phyloP scores from a whole-genome alignment of 495 filamentous ascomycete species.

The Xanthoparmelia taractica region DNA sequence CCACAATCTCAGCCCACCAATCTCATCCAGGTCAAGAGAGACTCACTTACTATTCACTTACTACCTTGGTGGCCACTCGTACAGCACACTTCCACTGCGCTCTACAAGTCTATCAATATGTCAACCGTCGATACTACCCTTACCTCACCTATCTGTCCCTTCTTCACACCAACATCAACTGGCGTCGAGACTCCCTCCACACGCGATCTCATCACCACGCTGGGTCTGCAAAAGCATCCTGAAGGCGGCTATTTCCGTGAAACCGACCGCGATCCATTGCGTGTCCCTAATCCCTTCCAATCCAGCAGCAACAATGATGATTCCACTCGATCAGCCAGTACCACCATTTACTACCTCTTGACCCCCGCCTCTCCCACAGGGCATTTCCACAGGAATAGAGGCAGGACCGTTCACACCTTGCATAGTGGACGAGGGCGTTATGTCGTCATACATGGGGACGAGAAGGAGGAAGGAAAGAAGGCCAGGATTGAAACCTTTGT shows the following conservation, averaged over 20 bases:
- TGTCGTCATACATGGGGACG: constrained; percentile 51
- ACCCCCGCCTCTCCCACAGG: constrained; percentile 49
- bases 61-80: neutral
- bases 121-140: neutral
- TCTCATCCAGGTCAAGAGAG: too few relatives aligned
- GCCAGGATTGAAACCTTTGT: constrained; percentile 52
- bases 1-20: too few relatives aligned
- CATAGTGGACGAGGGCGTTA: constrained; percentile 53
- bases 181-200: constrained; percentile 33
- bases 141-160: constrained; percentile 10
- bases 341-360: constrained; percentile 56
- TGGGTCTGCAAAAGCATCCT: constrained; percentile 45
- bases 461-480: constrained; percentile 31
- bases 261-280: constrained; percentile 48
- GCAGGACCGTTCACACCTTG: constrained; percentile 53
- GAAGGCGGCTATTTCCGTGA: constrained; percentile 61
- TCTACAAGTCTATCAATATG: neutral
- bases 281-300: constrained; percentile 45
- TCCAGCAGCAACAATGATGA: constrained; percentile 28
- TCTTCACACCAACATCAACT: constrained; percentile 21
- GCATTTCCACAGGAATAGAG: constrained; percentile 53
- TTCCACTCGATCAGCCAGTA: constrained; percentile 38
- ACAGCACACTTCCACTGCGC: neutral
- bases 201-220: constrained; percentile 36
- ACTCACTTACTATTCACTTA: too few relatives aligned